Percentiles rank a stretch among this genome's conserved stretches.
Evolutionary conservation across 1,284 basidiomycete species (phyloP).

Genomic region (Lentinus polychrous): DNA sequence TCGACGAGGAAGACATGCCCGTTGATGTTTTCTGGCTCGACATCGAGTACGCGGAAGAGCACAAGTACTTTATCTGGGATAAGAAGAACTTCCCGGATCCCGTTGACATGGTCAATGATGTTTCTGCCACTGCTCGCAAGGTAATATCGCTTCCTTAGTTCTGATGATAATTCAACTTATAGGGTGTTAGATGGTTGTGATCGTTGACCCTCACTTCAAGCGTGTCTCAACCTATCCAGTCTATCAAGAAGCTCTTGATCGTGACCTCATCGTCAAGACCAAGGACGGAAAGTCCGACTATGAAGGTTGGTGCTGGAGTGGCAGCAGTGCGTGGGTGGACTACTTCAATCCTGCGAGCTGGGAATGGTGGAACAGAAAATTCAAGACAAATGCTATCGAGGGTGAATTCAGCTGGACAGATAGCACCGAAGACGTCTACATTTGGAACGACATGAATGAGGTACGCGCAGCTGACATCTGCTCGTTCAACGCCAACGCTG

Average conservation of each 20-base stretch:
- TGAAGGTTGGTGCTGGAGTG: constrained; percentile 99
- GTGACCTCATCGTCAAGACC: constrained; percentile 78
- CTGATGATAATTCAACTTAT: not conserved
- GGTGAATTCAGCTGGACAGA: constrained; percentile 66
- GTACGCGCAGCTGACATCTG: constrained; percentile 21
- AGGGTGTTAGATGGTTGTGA: constrained; percentile 80
- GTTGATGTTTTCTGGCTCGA: constrained; percentile 98
- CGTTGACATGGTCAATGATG: constrained; percentile 86
- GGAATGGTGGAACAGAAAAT: constrained; percentile 88
- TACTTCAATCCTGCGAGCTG: constrained; percentile 90
- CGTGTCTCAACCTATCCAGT: constrained; percentile 76
- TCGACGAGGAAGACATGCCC: constrained; percentile 92
- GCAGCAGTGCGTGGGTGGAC: constrained; percentile 93
- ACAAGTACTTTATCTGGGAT: constrained; percentile 99
- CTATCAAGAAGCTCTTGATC: constrained; percentile 80
- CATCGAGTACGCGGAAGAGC: constrained; percentile 92
- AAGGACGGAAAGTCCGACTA: constrained; percentile 77
- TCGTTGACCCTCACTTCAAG: constrained; percentile 96
- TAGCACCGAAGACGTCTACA: constrained; percentile 77
- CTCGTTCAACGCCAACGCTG: too few species aligned
- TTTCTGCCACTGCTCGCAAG: constrained; percentile 84
- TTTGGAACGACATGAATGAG: constrained; percentile 99
- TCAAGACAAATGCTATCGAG: constrained; percentile 52
- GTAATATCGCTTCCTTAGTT: constrained; percentile 31
- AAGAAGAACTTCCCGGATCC: constrained; percentile 90